Evolutionary conservation across 2,329 filamentous ascomycete genomes (phyloP), one percentile per base, ranked within the genome.

Genomic region (Venturia nashicola): DNA sequence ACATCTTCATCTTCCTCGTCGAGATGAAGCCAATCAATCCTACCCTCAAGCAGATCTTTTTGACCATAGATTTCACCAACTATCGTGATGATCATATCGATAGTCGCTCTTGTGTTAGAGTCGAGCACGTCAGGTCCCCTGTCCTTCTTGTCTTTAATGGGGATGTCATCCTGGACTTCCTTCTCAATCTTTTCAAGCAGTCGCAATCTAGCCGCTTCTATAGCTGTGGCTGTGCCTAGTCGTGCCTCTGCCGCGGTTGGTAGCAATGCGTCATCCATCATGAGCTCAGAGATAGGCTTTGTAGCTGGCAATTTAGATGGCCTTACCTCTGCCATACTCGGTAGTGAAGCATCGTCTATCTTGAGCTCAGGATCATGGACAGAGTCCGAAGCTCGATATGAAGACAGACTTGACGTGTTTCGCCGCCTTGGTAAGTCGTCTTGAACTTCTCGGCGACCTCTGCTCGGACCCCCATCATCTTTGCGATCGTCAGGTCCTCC

Each of bases 31-130:
- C 59, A 60, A 18, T 60, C 39, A 42, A 42, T 55, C 48, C 62
- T 59, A 39, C n/a, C 39, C 18, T 62, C 63, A 27, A 97, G 81
- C 67, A 97, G 76, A 74, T 97, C 93, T 67, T 87, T 82, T 76
- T 97, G 93, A 1, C 93, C 91, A 75, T 92, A 97, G 68, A 89
- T 85, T 75, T 96, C 91, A 69, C 91, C 92, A 59, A 89, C 87
- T 43, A 97, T 82, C 0, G 90, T 94, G 68, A 97, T 79, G 62
- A 97, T 90, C 90, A 96, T 96, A 75, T 95, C 92, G 42, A 97
- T 79, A 48, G 91, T 91, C n/a, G 86, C 87, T 68, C n/a, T 51
- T n/a, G 65, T 66, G 27, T 65, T 46, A n/a, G 12, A 34, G 39
- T 63, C 59, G 40, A 65, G 65, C 40, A 55, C 2, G 34, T 39